Evolutionary conservation across 192 early-diverging fungal species (phyloP).

Genomic region (Obelidium mucronatum): DNA sequence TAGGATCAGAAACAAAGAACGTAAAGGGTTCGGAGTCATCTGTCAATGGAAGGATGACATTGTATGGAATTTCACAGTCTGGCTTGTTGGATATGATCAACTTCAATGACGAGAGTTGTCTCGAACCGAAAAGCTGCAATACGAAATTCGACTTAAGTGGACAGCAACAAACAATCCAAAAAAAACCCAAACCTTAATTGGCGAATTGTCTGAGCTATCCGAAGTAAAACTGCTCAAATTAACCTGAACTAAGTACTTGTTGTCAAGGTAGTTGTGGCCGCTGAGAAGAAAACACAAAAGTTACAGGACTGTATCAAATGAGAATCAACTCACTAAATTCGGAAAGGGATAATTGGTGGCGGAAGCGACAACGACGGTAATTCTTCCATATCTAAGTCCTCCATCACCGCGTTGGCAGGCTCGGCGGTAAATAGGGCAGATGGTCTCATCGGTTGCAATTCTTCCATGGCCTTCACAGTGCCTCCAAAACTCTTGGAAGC

Average conservation of each 20-base stretch:
- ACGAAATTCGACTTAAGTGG: not conserved
- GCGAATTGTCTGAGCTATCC: constrained; percentile 26
- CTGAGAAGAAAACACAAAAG: constrained; percentile 19
- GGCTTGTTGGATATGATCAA: constrained; percentile 89
- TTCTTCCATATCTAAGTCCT: constrained; percentile 82
- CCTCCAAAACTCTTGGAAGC: not conserved
- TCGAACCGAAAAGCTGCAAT: constrained; percentile 47
- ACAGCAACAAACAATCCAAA: not conserved
- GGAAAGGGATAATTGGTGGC: constrained; percentile 97
- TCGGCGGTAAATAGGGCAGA: constrained; percentile 49
- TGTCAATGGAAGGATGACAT: constrained; percentile 86
- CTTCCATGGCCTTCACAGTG: constrained; percentile 19
- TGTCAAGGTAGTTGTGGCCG: constrained; percentile 96
- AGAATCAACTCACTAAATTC: constrained; percentile 74
- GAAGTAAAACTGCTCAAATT: constrained; percentile 45
- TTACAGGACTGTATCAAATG: constrained; percentile 1
- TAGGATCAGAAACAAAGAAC: constrained; percentile 78
- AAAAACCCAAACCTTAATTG: constrained; percentile 38
- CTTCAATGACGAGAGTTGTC: constrained; percentile 73
- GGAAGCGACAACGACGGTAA: constrained; percentile 94
- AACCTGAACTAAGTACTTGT: constrained; percentile 87
- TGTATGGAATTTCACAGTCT: constrained; percentile 89
- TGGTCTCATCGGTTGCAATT: constrained; percentile 57
- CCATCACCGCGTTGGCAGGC: constrained; percentile 34
- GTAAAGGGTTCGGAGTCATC: constrained; percentile 82